Evolutionary conservation across 495 filamentous ascomycete genomes (phyloP).

Genomic region (Chaetomium cochliodes): DNA sequence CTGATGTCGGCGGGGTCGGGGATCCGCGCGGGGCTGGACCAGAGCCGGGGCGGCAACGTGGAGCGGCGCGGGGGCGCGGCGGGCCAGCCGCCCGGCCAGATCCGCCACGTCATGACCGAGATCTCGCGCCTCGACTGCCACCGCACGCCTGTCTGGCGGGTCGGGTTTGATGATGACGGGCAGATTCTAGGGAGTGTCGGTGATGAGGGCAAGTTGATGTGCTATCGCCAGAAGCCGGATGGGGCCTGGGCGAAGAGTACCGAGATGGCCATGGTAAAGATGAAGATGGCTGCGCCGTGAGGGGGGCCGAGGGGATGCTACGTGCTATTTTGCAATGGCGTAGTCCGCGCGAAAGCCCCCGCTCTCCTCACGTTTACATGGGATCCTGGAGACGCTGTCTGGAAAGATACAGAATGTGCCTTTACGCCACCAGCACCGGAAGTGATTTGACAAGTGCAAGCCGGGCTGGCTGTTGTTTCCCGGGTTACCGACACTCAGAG

Average conservation of each 20-base stretch:
- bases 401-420: too few species aligned
- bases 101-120: constrained; percentile 48
- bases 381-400: too few species aligned
- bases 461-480: too few species aligned
- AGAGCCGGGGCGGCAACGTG: constrained; percentile 38
- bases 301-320: neutral
- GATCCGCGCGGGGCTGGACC: constrained; percentile 60
- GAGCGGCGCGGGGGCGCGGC: constrained; percentile 34
- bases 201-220: constrained; percentile 59
- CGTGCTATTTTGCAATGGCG: too few species aligned
- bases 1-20: constrained; percentile 38
- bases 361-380: too few species aligned
- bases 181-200: constrained; percentile 59
- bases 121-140: constrained; percentile 55
- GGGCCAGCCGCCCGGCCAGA: constrained; percentile 42
- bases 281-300: constrained; percentile 45
- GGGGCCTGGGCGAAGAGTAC: constrained; percentile 56
- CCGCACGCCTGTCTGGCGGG: constrained; percentile 58
- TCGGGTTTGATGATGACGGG: constrained; percentile 61
- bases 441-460: too few species aligned
- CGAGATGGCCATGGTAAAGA: constrained; percentile 54
- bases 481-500: too few species aligned
- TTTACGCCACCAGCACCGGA: too few species aligned
- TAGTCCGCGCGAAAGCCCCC: too few species aligned
- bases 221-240: constrained; percentile 55